phyloP scores from a whole-genome alignment of 169 alveolate genomes.

The Plasmodium berghei region DNA sequence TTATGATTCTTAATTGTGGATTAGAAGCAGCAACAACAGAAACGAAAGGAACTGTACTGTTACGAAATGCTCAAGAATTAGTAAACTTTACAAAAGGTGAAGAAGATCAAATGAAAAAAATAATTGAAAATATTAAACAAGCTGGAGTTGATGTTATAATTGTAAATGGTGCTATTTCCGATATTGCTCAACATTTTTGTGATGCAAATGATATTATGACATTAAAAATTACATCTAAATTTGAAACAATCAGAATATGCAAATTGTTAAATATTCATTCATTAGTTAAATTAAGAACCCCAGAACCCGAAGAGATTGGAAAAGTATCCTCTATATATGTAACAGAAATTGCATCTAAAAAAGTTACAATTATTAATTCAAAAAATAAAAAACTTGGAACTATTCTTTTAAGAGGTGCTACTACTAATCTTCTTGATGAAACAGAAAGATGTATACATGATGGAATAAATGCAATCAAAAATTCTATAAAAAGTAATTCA shows the following conservation, averaged over 20 bases:
- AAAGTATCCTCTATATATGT: slow-evolving; percentile 92
- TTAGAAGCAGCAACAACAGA: slow-evolving; percentile 97
- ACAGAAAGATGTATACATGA: slow-evolving; percentile 98
- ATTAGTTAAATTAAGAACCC: slow-evolving; percentile 93
- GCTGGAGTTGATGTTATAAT: slow-evolving; percentile 94
- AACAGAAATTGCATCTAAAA: slow-evolving; percentile 95
- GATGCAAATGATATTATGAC: slow-evolving; percentile 96
- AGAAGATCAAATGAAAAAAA: slow-evolving; percentile 92
- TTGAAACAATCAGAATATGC: slow-evolving; percentile 96
- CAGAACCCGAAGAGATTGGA: slow-evolving; percentile 98
- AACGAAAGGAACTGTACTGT: slow-evolving; percentile 98
- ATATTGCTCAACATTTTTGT: slow-evolving; percentile 97
- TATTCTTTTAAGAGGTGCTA: slow-evolving; percentile 97
- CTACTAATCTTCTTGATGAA: slow-evolving; percentile 97
- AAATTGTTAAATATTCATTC: slow-evolving; percentile 96
- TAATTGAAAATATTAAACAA: slow-evolving; percentile 89
- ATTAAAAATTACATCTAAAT: slow-evolving; percentile 93
- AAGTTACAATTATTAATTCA: slow-evolving; percentile 86
- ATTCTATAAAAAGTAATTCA: slow-evolving; percentile 90
- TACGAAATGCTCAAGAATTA: slow-evolving; percentile 97
- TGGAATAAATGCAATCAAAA: slow-evolving; percentile 84
- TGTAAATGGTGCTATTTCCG: slow-evolving; percentile 96
- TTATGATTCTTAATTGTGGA: slow-evolving; percentile 97
- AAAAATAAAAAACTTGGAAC: slow-evolving; percentile 90
- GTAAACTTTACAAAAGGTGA: slow-evolving; percentile 93